Evolutionary conservation across 306 rosid species (phyloP).

Genomic region (Sindora glabra): DNA sequence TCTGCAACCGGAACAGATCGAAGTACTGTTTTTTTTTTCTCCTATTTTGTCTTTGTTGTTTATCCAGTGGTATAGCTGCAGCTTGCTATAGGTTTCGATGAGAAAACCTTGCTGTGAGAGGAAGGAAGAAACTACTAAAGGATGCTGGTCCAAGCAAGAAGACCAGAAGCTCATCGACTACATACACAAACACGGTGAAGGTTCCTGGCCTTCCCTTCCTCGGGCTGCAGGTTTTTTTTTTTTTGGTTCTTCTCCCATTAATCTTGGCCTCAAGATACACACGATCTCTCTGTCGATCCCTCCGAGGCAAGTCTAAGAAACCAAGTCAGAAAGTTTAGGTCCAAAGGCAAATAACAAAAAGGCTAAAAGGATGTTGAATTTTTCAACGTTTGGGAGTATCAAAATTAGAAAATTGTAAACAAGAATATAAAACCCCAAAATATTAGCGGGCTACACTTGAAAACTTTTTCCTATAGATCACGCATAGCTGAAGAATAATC

Average conservation of each 20-base stretch:
- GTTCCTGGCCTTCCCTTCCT: constrained; percentile 37
- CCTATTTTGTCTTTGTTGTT: neutral
- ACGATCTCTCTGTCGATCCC: too few relatives aligned
- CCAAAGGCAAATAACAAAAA: too few relatives aligned
- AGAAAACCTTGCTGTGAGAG: constrained; percentile 14
- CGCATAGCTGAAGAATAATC: too few relatives aligned
- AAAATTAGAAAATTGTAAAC: too few relatives aligned
- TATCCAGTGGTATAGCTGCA: neutral
- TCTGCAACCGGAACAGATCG: too few relatives aligned
- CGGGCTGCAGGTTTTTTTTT: constrained; percentile 31
- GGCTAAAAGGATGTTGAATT: too few relatives aligned
- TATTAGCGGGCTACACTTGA: too few relatives aligned
- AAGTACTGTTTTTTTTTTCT: neutral
- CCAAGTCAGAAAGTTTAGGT: too few relatives aligned
- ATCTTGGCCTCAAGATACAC: neutral
- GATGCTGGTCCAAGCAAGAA: constrained; percentile 42
- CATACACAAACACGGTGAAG: constrained; percentile 31
- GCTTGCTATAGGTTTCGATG: neutral
- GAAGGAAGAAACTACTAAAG: constrained; percentile 24
- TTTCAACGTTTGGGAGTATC: too few relatives aligned
- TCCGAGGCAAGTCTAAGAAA: too few relatives aligned
- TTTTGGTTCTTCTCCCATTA: neutral
- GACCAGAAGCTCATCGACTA: constrained; percentile 41
- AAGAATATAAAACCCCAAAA: too few relatives aligned
- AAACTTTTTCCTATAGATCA: too few relatives aligned